Evolutionary conservation across 345 rosid species (phyloP), one percentile per base, ranked within the genome.

Genomic region (Camelina laxa): DNA sequence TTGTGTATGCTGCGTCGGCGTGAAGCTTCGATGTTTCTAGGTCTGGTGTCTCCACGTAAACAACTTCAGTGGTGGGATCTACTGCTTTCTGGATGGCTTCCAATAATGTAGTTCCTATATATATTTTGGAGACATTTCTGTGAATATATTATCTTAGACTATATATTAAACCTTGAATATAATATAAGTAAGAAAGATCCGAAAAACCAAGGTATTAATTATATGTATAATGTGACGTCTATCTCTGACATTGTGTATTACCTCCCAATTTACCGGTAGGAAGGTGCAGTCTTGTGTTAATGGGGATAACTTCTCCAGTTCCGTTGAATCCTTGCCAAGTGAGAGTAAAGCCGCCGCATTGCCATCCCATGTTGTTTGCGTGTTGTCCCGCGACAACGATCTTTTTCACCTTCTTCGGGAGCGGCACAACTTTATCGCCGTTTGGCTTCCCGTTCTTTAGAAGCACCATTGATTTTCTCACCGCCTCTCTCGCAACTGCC

Each of bases 281-380:
- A 44, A 45, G 66, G 69, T 0, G 3, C 0, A 14, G 21, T 1
- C 1, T 14, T 42, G 1, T 60, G 77, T 66, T 78, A 58, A 5
- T 0, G n/a, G 17, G 17, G 14, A 78, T 66, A 2, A 17, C 0
- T 76, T 76, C 80, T 13, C 80, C 75, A 49, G 81, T 72, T 48
- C 96, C 91, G 11, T 84, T 65, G 22, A 83, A 76, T 50, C 91
- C 91, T 55, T 87, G 93, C 89, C 90, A 87, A 12, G 83, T 74
- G 20, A 88, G 83, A 14, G 88, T 84, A 84, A 90, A 90, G 21
- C 91, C 96, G 48, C 96, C 96, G 35, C 96, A 88, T 48, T 90
- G 91, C 74, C 81, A 85, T 2, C 96, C 93, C 66, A 90, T 86
- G 83, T 90, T 75, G 71, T 85, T 74, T 1, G 93, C 90, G 67